Conservation (phyloP, 2,329 filamentous ascomycete species). For the Sporothrix brunneoviolacea region DNA sequence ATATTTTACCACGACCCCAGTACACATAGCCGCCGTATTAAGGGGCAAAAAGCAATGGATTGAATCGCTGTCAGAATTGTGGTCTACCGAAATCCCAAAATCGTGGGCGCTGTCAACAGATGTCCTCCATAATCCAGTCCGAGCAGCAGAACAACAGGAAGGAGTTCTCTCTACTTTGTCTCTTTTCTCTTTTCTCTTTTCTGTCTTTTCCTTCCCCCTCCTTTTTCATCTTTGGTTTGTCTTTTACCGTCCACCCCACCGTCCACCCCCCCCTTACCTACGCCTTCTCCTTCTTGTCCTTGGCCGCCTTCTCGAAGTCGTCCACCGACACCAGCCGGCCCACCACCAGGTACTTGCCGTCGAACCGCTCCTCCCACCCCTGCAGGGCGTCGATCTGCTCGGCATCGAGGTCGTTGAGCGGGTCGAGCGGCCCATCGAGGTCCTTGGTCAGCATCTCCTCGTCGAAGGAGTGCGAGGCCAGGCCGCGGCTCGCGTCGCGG, state of each 20-base stretch:
- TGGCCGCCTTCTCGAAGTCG: constrained; percentile 30
- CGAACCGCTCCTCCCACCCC: constrained; percentile 91
- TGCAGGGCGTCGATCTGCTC: constrained; percentile 78
- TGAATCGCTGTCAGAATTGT: too few relatives aligned
- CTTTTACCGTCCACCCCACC: too few relatives aligned
- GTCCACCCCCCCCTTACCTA: too few relatives aligned
- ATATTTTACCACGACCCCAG: too few relatives aligned
- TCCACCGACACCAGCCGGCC: constrained; percentile 65
- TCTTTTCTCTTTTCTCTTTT: too few relatives aligned
- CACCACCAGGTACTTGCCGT: constrained; percentile 92
- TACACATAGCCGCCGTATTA: too few relatives aligned
- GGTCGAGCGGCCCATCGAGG: constrained; percentile 74
- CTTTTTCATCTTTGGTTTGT: background rate
- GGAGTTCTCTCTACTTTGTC: too few relatives aligned
- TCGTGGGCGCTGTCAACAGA: too few relatives aligned
- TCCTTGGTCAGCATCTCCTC: constrained; percentile 92
- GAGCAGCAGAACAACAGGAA: too few relatives aligned
- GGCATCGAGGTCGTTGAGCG: constrained; percentile 59
- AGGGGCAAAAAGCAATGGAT: too few relatives aligned
- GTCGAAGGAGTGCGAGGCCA: constrained; percentile 90
- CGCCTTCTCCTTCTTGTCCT: constrained; percentile 7
- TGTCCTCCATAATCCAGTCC: too few relatives aligned
- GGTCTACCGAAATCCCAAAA: too few relatives aligned
- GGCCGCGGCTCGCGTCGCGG: constrained; percentile 77
- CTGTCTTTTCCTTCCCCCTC: background rate